Percentiles rank a stretch among this genome's conserved stretches.
Conservation (phyloP, 108 stramenopile species). For the Aurantiochytrium sp. region DNA sequence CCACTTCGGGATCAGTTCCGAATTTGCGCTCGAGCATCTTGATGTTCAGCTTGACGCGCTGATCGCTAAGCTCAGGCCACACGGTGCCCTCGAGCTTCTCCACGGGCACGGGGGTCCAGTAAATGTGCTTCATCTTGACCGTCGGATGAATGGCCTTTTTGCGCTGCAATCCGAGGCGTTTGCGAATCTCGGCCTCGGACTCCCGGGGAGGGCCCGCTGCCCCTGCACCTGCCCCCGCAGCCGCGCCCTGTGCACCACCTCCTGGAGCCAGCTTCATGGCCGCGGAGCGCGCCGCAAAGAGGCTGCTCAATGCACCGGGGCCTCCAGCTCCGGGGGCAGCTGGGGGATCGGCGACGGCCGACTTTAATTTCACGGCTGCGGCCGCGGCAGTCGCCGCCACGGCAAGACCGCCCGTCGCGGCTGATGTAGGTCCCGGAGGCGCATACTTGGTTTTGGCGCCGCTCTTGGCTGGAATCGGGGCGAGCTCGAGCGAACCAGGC, state of each 20-base stretch:
- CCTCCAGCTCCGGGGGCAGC: not conserved
- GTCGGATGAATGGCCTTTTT: constrained; percentile 4
- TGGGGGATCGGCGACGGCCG: not conserved
- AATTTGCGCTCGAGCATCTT: not conserved
- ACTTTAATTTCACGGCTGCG: not conserved
- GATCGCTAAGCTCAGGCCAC: constrained; percentile 11
- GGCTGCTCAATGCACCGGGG: not conserved
- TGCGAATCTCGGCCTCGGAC: not conserved
- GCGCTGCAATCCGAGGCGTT: not conserved
- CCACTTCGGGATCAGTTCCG: not conserved
- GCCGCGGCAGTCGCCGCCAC: not conserved
- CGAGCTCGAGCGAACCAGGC: constrained; percentile 10
- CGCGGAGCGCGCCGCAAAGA: not conserved
- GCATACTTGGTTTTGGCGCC: not conserved
- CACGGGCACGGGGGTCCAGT: not conserved
- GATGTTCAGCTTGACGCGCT: not conserved
- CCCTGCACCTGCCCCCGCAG: not conserved
- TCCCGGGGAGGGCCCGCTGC: not conserved
- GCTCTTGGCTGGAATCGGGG: constrained; percentile 6
- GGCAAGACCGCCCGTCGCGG: not conserved
- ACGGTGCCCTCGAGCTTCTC: constrained; percentile 4
- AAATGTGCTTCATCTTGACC: not conserved
- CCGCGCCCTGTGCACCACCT: not conserved
- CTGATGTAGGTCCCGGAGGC: not conserved
- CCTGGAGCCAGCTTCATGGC: not conserved